Evolutionary conservation across 2,329 filamentous ascomycete genomes (phyloP).

Genomic region (Calonectria ilicicola): DNA sequence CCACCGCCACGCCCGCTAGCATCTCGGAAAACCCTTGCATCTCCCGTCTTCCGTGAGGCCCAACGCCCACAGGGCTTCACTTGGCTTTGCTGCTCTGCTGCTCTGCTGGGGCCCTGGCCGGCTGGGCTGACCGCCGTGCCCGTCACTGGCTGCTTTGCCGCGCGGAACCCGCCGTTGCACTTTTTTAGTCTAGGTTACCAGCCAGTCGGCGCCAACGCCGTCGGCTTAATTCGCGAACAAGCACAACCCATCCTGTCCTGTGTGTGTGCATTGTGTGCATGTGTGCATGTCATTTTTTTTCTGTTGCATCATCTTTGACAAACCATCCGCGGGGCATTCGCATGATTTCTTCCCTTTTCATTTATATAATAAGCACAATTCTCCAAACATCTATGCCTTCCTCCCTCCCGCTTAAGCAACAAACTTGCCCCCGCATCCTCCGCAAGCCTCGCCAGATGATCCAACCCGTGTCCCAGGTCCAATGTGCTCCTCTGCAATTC

Average conservation of each 20-base stretch:
- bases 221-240: conserved; percentile 1
- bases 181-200: neutral
- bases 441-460: conserved; percentile 50
- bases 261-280: neutral
- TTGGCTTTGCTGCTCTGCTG: neutral
- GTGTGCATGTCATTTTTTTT: neutral
- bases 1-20: conserved; percentile 1
- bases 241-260: neutral
- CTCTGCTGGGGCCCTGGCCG: neutral
- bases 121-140: neutral
- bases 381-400: neutral
- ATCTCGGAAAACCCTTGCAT: conserved; percentile 5
- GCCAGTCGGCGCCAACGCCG: conserved; percentile 2
- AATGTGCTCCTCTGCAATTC: conserved; percentile 46
- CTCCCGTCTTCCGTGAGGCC: neutral
- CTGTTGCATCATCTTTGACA: too few species aligned
- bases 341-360: neutral
- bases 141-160: conserved; percentile 20
- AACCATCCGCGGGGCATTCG: neutral
- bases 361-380: neutral
- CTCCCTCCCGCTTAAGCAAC: conserved; percentile 43
- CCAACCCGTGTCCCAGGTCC: conserved; percentile 44
- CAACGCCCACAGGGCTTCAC: neutral
- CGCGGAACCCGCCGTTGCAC: neutral
- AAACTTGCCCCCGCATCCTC: conserved; percentile 57